These are phyloP conservation scores for Alternaria tenuissima DNA, from an alignment of 2,329 filamentous ascomycete species.

Conservation along the genomic window DNA sequence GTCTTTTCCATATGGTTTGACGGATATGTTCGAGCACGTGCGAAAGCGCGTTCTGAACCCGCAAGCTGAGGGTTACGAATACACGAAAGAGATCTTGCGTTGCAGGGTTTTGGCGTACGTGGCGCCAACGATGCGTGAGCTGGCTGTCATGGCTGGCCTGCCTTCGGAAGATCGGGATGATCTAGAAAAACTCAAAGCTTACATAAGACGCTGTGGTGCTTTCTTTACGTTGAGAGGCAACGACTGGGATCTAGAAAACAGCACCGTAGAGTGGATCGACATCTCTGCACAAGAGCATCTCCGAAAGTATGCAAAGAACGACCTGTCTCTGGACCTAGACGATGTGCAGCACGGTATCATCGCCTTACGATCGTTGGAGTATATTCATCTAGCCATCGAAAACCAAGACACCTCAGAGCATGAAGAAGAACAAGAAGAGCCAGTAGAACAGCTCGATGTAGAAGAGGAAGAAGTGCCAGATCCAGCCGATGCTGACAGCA, in stretches of 20 bases:
- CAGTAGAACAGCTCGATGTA: neutral
- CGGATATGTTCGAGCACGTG: slow-evolving; percentile 35
- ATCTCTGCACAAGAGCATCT: slow-evolving; percentile 31
- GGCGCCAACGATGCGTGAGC: slow-evolving; percentile 32
- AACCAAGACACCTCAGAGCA: neutral
- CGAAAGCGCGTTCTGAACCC: slow-evolving; percentile 28
- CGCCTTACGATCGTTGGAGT: slow-evolving; percentile 32
- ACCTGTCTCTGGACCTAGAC: slow-evolving; percentile 23
- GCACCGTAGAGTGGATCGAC: slow-evolving; percentile 35
- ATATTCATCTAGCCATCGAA: slow-evolving; percentile 21
- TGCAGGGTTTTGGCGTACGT: slow-evolving; percentile 27
- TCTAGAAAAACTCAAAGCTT: slow-evolving; percentile 22
- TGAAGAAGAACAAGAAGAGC: neutral
- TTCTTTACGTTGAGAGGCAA: slow-evolving; percentile 29
- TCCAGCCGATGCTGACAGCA: neutral
- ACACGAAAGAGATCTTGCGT: slow-evolving; percentile 36
- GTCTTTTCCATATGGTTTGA: slow-evolving; percentile 34
- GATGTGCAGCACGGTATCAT: slow-evolving; percentile 37
- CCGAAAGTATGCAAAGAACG: slow-evolving; percentile 27
- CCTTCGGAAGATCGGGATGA: slow-evolving; percentile 25
- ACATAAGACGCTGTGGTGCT: slow-evolving; percentile 32
- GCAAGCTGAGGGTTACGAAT: slow-evolving; percentile 26
- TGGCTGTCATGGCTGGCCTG: slow-evolving; percentile 33
- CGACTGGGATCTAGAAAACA: slow-evolving; percentile 27
- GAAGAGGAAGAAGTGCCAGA: slow-evolving; percentile 1